Conservation (phyloP, 768 basidiomycete species). For the Phanerochaete sordida region DNA sequence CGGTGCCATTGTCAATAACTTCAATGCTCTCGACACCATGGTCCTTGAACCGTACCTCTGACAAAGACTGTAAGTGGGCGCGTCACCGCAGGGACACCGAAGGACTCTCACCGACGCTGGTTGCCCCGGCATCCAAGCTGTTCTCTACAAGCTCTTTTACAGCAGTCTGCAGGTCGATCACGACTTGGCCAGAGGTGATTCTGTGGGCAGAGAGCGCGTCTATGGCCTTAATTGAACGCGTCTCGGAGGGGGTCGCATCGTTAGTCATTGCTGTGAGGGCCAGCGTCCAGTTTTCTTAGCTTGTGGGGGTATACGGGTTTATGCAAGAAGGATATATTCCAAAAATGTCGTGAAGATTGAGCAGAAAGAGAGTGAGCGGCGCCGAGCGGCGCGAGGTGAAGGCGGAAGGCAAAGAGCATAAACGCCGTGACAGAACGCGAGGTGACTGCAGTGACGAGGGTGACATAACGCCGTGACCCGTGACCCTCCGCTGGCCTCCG, state of each 20-base stretch:
- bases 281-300: not conserved
- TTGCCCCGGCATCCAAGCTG: constrained; percentile 89
- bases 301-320: not conserved
- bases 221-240: constrained; percentile 51
- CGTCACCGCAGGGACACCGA: not conserved
- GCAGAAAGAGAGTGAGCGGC: not conserved
- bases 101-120: constrained; percentile 63
- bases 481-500: not conserved
- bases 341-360: not conserved
- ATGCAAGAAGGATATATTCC: not conserved
- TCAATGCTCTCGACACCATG: constrained; percentile 81
- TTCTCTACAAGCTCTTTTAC: constrained; percentile 98
- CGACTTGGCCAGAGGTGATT: constrained; percentile 94
- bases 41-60: constrained; percentile 89
- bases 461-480: not conserved
- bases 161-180: constrained; percentile 88
- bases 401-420: not conserved
- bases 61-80: not conserved
- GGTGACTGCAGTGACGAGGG: not conserved
- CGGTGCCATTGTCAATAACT: constrained; percentile 89
- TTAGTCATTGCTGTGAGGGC: not conserved
- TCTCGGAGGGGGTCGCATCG: not conserved
- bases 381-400: not conserved
- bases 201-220: constrained; percentile 77
- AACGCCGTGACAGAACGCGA: not conserved